A percentile compares a stretch with the other conserved stretches of the same genome.
phyloP scores from a whole-genome alignment of 192 early-diverging fungal species.

The Chytriomyces sp. region DNA sequence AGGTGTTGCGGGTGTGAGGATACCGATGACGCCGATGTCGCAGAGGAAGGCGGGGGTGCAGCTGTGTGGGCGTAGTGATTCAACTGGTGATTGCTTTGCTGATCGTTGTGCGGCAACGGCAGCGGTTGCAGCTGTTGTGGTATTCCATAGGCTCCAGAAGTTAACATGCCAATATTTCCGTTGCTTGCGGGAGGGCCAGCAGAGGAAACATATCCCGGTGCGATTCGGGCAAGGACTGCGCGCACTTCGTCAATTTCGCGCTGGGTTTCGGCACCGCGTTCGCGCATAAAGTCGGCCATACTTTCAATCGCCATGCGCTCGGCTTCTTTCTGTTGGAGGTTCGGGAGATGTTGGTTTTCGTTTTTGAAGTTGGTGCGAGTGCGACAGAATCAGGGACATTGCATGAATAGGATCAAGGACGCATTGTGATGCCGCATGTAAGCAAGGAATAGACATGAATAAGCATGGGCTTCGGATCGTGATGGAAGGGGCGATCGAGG shows the following conservation, averaged over 20 bases:
- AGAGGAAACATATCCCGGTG: neutral
- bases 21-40: neutral
- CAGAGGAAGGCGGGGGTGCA: neutral
- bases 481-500: too few relatives aligned
- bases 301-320: slow-evolving; percentile 25
- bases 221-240: neutral
- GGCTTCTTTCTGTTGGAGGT: slow-evolving; percentile 27
- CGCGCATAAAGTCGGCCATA: slow-evolving; percentile 31
- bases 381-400: too few relatives aligned
- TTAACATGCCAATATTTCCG: neutral
- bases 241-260: slow-evolving; percentile 27
- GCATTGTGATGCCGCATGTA: too few relatives aligned
- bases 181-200: neutral
- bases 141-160: neutral
- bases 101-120: neutral
- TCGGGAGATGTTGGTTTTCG: too few relatives aligned
- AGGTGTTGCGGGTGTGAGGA: too few relatives aligned
- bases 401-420: too few relatives aligned
- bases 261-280: slow-evolving; percentile 20
- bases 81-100: neutral
- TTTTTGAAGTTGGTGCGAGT: too few relatives aligned
- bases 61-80: neutral
- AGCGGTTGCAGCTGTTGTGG: neutral
- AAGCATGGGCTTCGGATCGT: too few relatives aligned
- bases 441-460: too few relatives aligned